A percentile compares a stretch with the other conserved stretches of the same genome.
phyloP scores from a whole-genome alignment of 2,329 filamentous ascomycete genomes.

The Claviceps spartinae region DNA sequence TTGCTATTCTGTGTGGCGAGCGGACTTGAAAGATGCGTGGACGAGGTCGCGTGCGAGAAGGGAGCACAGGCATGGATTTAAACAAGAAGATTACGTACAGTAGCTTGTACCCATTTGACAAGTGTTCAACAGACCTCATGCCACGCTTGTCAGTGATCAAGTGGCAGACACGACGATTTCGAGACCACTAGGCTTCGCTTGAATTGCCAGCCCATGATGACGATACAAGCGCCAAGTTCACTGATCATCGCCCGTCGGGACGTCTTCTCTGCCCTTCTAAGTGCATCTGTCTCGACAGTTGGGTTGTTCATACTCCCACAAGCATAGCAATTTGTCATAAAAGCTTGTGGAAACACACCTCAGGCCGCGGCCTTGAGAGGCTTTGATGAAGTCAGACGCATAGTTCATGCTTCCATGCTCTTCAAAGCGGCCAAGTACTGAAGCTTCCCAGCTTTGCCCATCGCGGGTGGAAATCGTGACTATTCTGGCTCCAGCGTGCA shows the following conservation, averaged over 20 bases:
- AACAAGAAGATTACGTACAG: no score
- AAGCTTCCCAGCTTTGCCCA: slow-evolving; percentile 41
- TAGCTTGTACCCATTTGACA: no score
- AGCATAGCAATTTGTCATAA: slow-evolving; percentile 56
- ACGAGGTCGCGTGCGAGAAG: no score
- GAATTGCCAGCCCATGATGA: neutral
- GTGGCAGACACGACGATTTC: no score
- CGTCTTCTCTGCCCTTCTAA: neutral
- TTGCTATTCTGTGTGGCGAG: neutral
- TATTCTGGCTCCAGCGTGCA: slow-evolving; percentile 77
- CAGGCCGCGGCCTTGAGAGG: slow-evolving; percentile 14
- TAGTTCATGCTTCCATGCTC: slow-evolving; percentile 95
- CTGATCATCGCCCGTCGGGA: neutral
- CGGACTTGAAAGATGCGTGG: no score
- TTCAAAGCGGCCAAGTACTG: slow-evolving; percentile 58
- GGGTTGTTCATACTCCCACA: slow-evolving; percentile 37
- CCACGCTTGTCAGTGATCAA: no score
- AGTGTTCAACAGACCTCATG: no score
- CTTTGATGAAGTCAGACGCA: slow-evolving; percentile 55
- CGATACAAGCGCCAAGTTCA: neutral
- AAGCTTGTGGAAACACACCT: slow-evolving; percentile 60
- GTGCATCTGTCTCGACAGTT: neutral
- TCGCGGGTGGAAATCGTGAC: slow-evolving; percentile 29
- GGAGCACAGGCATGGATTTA: no score
- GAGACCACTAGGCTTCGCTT: neutral